These are phyloP conservation scores for Cystobasidium ongulense DNA, from an alignment of 768 basidiomycete genomes.

Conservation along the genomic window DNA sequence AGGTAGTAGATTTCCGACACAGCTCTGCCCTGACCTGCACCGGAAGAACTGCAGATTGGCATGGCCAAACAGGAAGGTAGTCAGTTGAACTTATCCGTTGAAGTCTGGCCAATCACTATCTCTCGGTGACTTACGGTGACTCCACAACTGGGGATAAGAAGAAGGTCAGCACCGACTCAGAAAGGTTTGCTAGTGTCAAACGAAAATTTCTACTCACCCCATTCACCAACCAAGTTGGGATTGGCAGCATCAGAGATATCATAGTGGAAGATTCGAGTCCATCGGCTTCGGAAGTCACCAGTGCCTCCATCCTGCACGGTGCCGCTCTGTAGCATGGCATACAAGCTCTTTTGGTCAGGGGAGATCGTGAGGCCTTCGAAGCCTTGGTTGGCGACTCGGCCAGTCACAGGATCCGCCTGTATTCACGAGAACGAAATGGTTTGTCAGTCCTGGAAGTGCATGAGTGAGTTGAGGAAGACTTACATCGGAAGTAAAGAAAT, in stretches of 20 bases:
- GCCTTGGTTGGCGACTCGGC: conserved; percentile 42
- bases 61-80: background rate
- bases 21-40: conserved; percentile 50
- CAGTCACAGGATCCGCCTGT: background rate
- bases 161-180: background rate
- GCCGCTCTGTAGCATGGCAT: conserved; percentile 59
- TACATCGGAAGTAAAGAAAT: conserved; percentile 53
- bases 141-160: conserved; percentile 35
- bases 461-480: conserved; percentile 52
- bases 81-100: too few species aligned
- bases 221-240: conserved; percentile 54
- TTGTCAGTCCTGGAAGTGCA: conserved; percentile 55
- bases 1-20: conserved; percentile 59
- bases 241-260: conserved; percentile 48
- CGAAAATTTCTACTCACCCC: conserved; percentile 54
- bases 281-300: background rate
- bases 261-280: conserved; percentile 46
- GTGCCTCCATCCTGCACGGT: conserved; percentile 56
- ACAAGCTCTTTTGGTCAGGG: conserved; percentile 51
- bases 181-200: background rate
- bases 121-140: conserved; percentile 47
- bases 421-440: background rate
- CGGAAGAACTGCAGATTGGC: background rate
- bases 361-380: conserved; percentile 58
- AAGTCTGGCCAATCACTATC: too few species aligned